Evolutionary conservation across 441 rosid genomes (phyloP), one percentile per base, ranked within the genome.

Genomic region (Adansonia grandidieri): DNA sequence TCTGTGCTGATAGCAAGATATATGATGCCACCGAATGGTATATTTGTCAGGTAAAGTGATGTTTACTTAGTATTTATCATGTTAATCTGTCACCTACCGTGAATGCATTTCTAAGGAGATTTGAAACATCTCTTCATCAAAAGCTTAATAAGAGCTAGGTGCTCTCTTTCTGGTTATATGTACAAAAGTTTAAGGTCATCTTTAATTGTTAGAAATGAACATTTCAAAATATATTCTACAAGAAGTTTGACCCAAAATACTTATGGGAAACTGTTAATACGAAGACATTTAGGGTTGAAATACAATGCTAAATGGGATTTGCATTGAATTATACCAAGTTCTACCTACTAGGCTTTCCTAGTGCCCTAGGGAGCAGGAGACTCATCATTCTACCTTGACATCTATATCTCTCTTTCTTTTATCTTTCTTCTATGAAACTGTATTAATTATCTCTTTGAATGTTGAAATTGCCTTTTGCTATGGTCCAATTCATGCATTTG

Each of bases 11-110:
- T 81, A 85, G 98, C 91, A 91, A 84, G 88, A 87, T 96, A 82
- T 94, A 93, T 76, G 84, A 94, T 85, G 99, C 95, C 71, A 90
- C 95, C 13, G 95, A 92, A 76, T 96, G 99, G 99, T 96, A 92
- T 83, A 90, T 85, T 60, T 96, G 99, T 80, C 99, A 94, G 99
- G 99, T 94, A 90, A 70, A 24, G 60, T 24, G 6, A 83, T 42
- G 32, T 73, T 17, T 61, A 71, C 45, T 70, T 53, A 2, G 15
- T 70, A 40, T 65, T 13, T 53, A 50, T 71, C 71, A 7, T 67
- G 71, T 54, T 79, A 72, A 56, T 73, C 42, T 50, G 50, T 44
- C 65, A 68, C 9, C 32, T 10, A 9, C 73, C 17, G 19, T 57
- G 50, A 42, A 42, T 64, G 40, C 56, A 22, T 53, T 45, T 37